A percentile compares a stretch with the other conserved stretches of the same genome.
phyloP scores from a whole-genome alignment of 2,329 filamentous ascomycete species.

The Elsinoe australis region DNA sequence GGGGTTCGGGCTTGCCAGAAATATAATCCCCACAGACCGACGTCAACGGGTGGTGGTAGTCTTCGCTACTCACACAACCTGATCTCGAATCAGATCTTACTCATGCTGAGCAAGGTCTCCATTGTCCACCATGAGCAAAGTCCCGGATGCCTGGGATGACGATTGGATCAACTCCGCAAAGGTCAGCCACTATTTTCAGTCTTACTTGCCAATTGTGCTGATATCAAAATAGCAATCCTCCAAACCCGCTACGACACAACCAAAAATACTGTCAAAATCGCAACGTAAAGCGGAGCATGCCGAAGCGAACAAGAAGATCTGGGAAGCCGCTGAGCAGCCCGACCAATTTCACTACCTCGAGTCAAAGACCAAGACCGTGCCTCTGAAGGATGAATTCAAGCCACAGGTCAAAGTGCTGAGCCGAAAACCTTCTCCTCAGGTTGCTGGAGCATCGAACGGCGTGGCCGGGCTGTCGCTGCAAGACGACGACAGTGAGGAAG shows the following conservation, averaged over 20 bases:
- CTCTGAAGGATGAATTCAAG: conserved; percentile 64
- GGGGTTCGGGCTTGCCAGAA: too few relatives aligned
- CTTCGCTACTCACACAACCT: too few relatives aligned
- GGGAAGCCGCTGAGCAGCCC: conserved; percentile 80
- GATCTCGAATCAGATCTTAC: too few relatives aligned
- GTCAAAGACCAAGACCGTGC: conserved; percentile 50
- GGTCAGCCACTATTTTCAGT: too few relatives aligned
- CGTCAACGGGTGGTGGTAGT: too few relatives aligned
- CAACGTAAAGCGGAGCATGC: conserved; percentile 73
- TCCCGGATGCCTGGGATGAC: conserved; percentile 81
- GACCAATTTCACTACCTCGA: conserved; percentile 70
- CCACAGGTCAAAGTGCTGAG: conserved; percentile 76
- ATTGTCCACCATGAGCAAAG: conserved; percentile 35
- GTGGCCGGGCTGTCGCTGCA: conserved; percentile 41
- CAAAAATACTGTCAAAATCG: conserved; percentile 57
- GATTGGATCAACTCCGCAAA: conserved; percentile 82
- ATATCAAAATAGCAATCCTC: too few relatives aligned
- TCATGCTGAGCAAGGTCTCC: too few relatives aligned
- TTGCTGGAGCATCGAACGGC: conserved; percentile 45
- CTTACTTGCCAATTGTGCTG: too few relatives aligned
- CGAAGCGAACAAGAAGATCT: conserved; percentile 76
- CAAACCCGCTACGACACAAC: conserved; percentile 29
- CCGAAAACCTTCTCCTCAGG: conserved; percentile 60
- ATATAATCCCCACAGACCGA: too few relatives aligned
- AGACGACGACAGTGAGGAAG: conserved; percentile 59